phyloP scores from a whole-genome alignment of 1,139 yeast genomes.

The Debaryomyces sp. region DNA sequence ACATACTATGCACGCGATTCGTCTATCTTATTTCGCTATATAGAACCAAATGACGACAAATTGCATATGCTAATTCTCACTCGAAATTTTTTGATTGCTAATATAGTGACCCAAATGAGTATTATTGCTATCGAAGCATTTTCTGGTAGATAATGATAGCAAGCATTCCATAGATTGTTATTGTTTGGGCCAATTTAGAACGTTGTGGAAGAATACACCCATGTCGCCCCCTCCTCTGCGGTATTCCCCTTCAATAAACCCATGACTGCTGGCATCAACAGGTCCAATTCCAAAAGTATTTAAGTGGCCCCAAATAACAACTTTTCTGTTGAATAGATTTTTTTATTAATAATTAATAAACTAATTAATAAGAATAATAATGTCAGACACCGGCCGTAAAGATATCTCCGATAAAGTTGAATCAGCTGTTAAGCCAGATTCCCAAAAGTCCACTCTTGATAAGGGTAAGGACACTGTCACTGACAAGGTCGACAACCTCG shows the following conservation, averaged over 20 bases:
- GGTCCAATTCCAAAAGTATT: slow-evolving; percentile 2
- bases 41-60: background rate
- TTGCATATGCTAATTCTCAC: background rate
- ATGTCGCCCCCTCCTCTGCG: background rate
- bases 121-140: background rate
- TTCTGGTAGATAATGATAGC: background rate
- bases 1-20: background rate
- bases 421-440: slow-evolving; percentile 44
- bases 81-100: background rate
- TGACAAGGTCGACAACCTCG: slow-evolving; percentile 36
- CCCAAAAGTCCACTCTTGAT: slow-evolving; percentile 42
- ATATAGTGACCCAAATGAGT: background rate
- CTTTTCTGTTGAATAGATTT: background rate
- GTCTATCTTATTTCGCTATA: background rate
- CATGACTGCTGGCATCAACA: background rate
- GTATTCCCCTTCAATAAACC: background rate
- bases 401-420: slow-evolving; percentile 42
- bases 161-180: background rate
- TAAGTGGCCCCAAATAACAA: background rate
- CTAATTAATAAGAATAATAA: slow-evolving; percentile 14
- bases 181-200: background rate
- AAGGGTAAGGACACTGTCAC: slow-evolving; percentile 41
- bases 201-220: background rate
- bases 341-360: background rate
- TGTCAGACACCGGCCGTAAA: slow-evolving; percentile 53